Conservation (phyloP, 2,329 filamentous ascomycete species). For the Teratosphaeria gauchensis region DNA sequence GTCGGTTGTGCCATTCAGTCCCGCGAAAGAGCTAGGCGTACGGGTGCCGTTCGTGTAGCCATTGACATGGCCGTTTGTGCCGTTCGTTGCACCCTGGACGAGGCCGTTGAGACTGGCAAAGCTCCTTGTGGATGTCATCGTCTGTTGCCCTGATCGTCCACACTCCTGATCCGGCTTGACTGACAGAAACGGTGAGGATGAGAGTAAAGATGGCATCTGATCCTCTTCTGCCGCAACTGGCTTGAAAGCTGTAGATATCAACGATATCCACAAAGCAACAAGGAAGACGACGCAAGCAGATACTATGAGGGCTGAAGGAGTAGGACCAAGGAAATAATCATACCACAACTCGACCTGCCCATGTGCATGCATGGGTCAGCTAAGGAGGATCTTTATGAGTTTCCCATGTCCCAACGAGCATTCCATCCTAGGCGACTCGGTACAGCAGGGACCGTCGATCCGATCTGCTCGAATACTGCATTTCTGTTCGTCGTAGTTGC, state of each 20-base stretch:
- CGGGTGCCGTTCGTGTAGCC: constrained; percentile 4
- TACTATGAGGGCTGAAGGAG: constrained; percentile 1
- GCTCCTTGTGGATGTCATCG: not conserved
- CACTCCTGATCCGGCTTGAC: constrained; percentile 18
- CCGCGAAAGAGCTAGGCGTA: not conserved
- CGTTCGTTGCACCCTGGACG: not conserved
- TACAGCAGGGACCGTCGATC: not conserved
- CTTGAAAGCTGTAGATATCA: not conserved
- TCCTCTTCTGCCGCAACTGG: not conserved
- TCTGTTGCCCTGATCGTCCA: constrained; percentile 7
- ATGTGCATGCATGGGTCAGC: not conserved
- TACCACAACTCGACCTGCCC: constrained; percentile 1
- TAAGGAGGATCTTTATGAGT: not conserved
- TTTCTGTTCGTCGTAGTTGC: not conserved
- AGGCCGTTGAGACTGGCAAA: constrained; percentile 2
- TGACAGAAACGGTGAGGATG: constrained; percentile 16
- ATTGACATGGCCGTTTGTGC: constrained; percentile 1
- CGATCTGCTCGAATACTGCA: not conserved
- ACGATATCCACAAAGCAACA: not conserved
- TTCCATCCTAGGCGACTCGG: not conserved
- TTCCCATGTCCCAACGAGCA: not conserved
- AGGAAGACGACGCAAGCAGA: not conserved
- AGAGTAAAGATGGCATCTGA: constrained; percentile 17
- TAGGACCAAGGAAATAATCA: not conserved
- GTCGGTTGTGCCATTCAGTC: constrained; percentile 1